phyloP scores from a whole-genome alignment of 1,284 basidiomycete species.

The Cystobasidium pallidum region DNA sequence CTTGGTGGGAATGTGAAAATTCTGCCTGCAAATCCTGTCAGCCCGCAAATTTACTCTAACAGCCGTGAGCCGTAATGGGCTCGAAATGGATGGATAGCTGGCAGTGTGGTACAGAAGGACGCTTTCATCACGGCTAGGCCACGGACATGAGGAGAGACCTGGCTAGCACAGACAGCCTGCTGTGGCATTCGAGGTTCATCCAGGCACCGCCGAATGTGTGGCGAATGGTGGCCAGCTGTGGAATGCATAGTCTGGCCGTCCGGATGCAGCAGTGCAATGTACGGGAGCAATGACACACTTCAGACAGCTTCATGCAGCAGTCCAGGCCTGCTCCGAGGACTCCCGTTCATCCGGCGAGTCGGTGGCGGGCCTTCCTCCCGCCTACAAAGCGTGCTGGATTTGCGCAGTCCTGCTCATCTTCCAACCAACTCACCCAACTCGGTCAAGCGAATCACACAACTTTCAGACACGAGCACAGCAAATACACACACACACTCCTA shows the following conservation, averaged over 20 bases:
- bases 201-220: neutral
- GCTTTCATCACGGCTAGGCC: no score
- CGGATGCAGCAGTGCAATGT: neutral
- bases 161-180: no score
- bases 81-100: no score
- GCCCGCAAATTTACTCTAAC: no score
- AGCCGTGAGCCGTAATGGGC: no score
- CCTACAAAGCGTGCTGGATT: neutral
- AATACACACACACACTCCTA: neutral
- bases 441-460: constrained; percentile 1
- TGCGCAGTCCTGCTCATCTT: neutral
- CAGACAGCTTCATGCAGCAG: neutral
- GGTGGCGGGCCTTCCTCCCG: constrained; percentile 16
- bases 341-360: neutral
- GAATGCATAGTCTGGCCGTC: neutral
- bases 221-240: neutral
- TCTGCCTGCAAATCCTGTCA: neutral
- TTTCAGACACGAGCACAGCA: neutral
- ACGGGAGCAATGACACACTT: neutral
- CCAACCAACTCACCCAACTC: constrained; percentile 10
- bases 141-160: no score
- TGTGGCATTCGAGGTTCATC: neutral
- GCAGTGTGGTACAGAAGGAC: no score
- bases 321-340: neutral
- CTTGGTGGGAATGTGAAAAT: neutral